These are phyloP conservation scores for Leishmania tropica DNA, from an alignment of 208 protist species.

Conservation along the genomic window DNA sequence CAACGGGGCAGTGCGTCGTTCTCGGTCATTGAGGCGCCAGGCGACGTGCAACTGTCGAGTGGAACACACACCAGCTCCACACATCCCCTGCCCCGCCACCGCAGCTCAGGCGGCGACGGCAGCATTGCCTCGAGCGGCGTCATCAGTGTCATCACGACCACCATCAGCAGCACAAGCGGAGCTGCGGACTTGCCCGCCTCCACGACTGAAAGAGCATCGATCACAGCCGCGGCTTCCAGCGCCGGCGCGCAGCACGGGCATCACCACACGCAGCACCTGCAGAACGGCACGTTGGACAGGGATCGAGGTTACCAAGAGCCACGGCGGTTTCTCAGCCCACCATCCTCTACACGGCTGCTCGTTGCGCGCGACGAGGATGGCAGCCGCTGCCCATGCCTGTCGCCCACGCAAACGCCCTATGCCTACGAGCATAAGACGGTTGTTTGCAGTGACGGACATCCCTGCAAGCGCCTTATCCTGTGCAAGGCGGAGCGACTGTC, in stretches of 20 bases:
- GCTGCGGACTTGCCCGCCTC: background rate
- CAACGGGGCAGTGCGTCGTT: background rate
- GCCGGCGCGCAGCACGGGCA: background rate
- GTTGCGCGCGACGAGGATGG: background rate
- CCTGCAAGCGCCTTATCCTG: constrained; percentile 6
- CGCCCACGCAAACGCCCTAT: background rate
- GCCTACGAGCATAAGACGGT: constrained; percentile 13
- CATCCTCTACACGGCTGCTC: background rate
- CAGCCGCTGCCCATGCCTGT: background rate
- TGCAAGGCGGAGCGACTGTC: background rate
- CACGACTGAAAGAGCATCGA: background rate
- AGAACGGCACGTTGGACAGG: background rate
- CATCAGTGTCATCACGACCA: background rate
- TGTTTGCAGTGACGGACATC: constrained; percentile 6
- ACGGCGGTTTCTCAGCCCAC: background rate
- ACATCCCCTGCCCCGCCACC: background rate
- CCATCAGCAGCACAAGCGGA: background rate
- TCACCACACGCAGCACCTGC: background rate
- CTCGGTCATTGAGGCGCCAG: background rate
- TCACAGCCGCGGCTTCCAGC: background rate
- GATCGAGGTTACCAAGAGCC: background rate
- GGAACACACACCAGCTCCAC: background rate
- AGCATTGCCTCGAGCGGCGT: background rate
- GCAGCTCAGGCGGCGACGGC: background rate
- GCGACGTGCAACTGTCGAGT: background rate